Conservation (phyloP, 1,139 yeast genomes). For the Pichiaceae sp. region DNA sequence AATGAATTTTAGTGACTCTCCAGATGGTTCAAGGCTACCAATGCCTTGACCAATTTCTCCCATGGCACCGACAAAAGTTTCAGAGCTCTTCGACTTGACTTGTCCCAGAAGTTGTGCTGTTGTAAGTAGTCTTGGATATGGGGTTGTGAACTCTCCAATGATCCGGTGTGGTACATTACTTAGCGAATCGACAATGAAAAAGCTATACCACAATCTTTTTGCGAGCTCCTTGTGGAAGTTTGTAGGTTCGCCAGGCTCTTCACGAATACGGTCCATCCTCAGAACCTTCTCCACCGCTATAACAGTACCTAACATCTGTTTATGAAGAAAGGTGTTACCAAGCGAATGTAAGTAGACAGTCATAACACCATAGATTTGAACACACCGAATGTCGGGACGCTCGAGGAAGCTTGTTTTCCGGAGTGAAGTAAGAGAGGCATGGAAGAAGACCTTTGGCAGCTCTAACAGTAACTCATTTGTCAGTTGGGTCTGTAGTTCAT, state of each 20-base stretch:
- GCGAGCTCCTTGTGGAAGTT: conserved; percentile 11
- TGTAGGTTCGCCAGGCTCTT: background rate
- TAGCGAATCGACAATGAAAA: conserved; percentile 16
- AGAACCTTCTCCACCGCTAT: conserved; percentile 12
- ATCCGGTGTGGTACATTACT: conserved; percentile 14
- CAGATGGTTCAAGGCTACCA: background rate
- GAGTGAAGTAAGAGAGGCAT: conserved; percentile 14
- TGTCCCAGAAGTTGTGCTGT: conserved; percentile 7
- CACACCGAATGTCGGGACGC: conserved; percentile 14
- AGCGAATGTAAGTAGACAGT: conserved; percentile 15
- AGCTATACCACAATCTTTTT: conserved; percentile 15
- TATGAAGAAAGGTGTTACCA: conserved; percentile 14
- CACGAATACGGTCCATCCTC: conserved; percentile 9
- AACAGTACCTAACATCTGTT: conserved; percentile 10
- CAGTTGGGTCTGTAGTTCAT: conserved; percentile 5
- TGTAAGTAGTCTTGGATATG: conserved; percentile 12
- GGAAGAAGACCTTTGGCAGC: conserved; percentile 11
- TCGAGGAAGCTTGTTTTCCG: conserved; percentile 14
- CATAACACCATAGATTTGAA: conserved; percentile 16
- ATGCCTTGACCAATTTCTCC: background rate
- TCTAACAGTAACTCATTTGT: conserved; percentile 3
- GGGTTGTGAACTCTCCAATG: conserved; percentile 10
- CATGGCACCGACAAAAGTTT: background rate
- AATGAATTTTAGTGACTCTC: background rate
- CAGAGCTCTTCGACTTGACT: background rate